Evolutionary conservation across 2,329 filamentous ascomycete species (phyloP).

Genomic region (Akanthomyces uredinophilus): DNA sequence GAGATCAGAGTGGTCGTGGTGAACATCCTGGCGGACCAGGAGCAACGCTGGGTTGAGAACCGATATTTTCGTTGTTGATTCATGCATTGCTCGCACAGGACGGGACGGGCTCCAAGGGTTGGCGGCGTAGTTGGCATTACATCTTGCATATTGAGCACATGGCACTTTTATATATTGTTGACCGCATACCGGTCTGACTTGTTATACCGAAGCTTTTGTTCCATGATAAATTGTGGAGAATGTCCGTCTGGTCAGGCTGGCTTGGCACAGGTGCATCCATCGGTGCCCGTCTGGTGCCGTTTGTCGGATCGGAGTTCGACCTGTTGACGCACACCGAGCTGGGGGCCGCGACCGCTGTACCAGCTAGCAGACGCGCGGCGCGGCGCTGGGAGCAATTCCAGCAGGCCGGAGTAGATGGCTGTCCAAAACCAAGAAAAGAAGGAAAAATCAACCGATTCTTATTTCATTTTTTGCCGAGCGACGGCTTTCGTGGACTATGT

Average conservation of each 20-base stretch:
- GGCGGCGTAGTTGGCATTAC: not conserved
- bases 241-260: not conserved
- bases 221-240: not conserved
- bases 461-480: not conserved
- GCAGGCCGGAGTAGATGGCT: not conserved
- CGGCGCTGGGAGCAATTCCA: not conserved
- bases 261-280: not conserved
- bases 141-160: constrained; percentile 10
- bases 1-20: constrained; percentile 82
- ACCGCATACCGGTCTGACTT: not conserved
- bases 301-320: constrained; percentile 7
- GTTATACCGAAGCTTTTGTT: not conserved
- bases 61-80: constrained; percentile 80
- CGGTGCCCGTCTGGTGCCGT: not conserved
- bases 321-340: not conserved
- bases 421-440: too few relatives aligned
- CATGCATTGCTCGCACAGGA: not conserved
- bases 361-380: not conserved
- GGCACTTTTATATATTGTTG: not conserved
- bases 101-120: not conserved
- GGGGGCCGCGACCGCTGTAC: not conserved
- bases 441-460: too few relatives aligned
- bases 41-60: constrained; percentile 85
- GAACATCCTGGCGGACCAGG: constrained; percentile 72
- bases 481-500: not conserved